These are phyloP conservation scores for Seiridium cupressi DNA, from an alignment of 2,329 filamentous ascomycete species.

Conservation along the genomic window DNA sequence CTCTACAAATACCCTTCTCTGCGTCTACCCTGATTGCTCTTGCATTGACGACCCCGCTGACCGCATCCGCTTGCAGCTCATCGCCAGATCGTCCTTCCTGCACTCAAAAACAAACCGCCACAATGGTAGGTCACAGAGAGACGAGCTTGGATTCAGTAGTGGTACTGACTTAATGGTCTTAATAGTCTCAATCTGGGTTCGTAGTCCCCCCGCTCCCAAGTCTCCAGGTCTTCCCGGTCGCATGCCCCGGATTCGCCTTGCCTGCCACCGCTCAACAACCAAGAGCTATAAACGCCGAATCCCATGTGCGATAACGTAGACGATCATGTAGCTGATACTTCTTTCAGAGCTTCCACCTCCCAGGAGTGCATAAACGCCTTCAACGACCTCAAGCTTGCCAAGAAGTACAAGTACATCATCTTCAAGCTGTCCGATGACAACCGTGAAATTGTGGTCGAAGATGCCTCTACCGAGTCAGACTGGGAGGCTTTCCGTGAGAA, in stretches of 20 bases:
- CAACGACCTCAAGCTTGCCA: constrained; percentile 81
- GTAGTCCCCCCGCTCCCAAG: constrained; percentile 30
- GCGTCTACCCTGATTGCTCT: neutral
- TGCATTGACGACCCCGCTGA: constrained; percentile 21
- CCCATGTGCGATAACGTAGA: neutral
- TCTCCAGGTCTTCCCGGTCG: neutral
- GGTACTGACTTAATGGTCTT: constrained; percentile 17
- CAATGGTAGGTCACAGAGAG: constrained; percentile 24
- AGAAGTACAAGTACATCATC: constrained; percentile 83
- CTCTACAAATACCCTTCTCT: constrained; percentile 1
- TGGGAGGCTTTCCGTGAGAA: constrained; percentile 74
- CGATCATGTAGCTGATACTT: constrained; percentile 6
- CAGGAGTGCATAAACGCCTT: constrained; percentile 70
- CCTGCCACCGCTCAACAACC: neutral
- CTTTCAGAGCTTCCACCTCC: constrained; percentile 64
- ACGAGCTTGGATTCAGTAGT: neutral
- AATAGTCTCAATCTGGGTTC: constrained; percentile 68
- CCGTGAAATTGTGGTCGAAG: constrained; percentile 80
- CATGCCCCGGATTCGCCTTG: neutral
- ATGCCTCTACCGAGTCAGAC: constrained; percentile 64
- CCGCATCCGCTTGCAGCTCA: constrained; percentile 22
- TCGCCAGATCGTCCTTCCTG: constrained; percentile 19
- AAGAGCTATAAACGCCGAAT: neutral
- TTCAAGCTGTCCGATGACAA: constrained; percentile 83
- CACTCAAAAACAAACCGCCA: constrained; percentile 17